Conservation (phyloP, 1,284 basidiomycete species). For the Farysia itapuensis region DNA sequence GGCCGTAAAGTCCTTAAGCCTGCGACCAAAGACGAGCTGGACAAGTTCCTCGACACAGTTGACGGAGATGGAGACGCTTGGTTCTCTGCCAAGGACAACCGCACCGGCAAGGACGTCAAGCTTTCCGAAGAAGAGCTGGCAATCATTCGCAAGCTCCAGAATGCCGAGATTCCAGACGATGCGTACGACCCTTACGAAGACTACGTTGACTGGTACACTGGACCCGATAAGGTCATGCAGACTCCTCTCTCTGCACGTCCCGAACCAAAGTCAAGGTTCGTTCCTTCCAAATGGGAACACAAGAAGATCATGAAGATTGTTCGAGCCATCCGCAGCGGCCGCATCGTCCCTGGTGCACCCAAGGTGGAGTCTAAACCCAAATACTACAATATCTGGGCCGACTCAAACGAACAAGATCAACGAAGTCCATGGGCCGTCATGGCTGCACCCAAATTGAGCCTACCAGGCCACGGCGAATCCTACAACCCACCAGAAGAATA, state of each 20-base stretch:
- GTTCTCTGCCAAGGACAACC: slow-evolving; percentile 92
- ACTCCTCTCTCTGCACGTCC: slow-evolving; percentile 89
- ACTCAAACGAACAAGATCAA: slow-evolving; percentile 62
- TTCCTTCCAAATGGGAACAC: slow-evolving; percentile 99
- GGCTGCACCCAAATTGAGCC: slow-evolving; percentile 85
- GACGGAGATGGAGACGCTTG: slow-evolving; percentile 84
- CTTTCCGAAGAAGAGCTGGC: slow-evolving; percentile 90
- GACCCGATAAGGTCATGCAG: slow-evolving; percentile 86
- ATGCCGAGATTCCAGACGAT: slow-evolving; percentile 87
- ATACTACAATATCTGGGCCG: slow-evolving; percentile 88
- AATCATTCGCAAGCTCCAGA: slow-evolving; percentile 85
- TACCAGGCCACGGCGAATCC: slow-evolving; percentile 89
- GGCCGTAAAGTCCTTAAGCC: slow-evolving; percentile 92
- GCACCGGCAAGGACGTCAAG: slow-evolving; percentile 79
- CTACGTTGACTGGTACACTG: slow-evolving; percentile 94
- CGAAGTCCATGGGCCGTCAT: slow-evolving; percentile 61
- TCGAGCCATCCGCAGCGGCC: slow-evolving; percentile 91
- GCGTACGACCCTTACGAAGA: slow-evolving; percentile 81
- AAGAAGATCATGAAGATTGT: slow-evolving; percentile 99
- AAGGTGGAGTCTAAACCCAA: slow-evolving; percentile 68
- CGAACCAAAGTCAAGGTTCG: slow-evolving; percentile 94
- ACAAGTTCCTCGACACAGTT: slow-evolving; percentile 91
- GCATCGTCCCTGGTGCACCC: slow-evolving; percentile 87
- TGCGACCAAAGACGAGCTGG: slow-evolving; percentile 91
- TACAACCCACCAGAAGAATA: slow-evolving; percentile 99